Evolutionary conservation across 108 stramenopile species (phyloP), one percentile per base, ranked within the genome.

Genomic region (Nitzschia palea): DNA sequence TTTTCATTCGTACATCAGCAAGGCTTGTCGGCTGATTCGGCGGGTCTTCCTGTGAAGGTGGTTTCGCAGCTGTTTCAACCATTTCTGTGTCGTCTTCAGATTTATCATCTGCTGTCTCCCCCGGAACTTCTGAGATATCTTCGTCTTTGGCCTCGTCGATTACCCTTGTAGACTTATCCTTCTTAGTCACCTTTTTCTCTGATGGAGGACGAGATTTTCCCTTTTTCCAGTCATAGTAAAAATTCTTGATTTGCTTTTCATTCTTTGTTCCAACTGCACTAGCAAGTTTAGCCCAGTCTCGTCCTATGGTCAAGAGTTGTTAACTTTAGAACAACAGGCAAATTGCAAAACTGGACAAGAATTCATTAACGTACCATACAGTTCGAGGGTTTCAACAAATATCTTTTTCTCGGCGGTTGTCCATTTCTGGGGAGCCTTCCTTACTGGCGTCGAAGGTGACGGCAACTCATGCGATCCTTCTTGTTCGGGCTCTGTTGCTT

Each of bases 191-290:
- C 43, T 78, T 73, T 43, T 74, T 56, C 17, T 63, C 64, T 1
- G 36, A 51, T 27, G 44, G 57, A 4, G 34, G 35, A 18, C 66
- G 51, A 2, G 32, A 42, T 59, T 83, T 90, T 2, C 81, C 85
- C 20, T 91, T 91, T 60, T 86, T 89, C 63, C 86, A 83, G 58
- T 94, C 93, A 67, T 94, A 91, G 70, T 86, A 94, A 61, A 84
- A 90, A 61, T 94, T 94, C 72, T 91, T 91, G 36, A 89, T 86
- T 74, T 94, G 93, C 34, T 83, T 43, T n/a, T 65, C 75, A 12
- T 82, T 63, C 57, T 90, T 87, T 14, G 85, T 89, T 31, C 86
- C 88, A 34, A 94, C 85, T 20, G 86, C 78, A 22, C 73, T 57
- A 4, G 86, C 69, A 27, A 94, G 68, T 9, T 71, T 58, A 3